phyloP scores from a whole-genome alignment of 768 basidiomycete species.

The Rubroboletus pulcherrimus region DNA sequence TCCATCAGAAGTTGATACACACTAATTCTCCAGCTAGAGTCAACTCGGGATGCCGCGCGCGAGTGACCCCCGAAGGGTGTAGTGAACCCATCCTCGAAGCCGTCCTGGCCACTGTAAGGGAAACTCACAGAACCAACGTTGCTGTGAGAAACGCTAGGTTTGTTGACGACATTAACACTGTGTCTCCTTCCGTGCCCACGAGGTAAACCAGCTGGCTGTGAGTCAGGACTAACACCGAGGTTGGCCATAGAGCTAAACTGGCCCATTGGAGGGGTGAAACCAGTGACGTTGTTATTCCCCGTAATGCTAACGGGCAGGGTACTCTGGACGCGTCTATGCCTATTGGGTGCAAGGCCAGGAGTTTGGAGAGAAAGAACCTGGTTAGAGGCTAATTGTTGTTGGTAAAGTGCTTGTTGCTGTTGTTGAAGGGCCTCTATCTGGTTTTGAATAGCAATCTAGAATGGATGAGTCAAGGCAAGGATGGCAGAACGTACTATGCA shows the following conservation, averaged over 20 bases:
- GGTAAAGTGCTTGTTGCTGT: conserved; percentile 86
- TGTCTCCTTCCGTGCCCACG: conserved; percentile 86
- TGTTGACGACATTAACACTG: conserved; percentile 89
- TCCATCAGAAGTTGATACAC: conserved; percentile 30
- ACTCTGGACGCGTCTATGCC: conserved; percentile 86
- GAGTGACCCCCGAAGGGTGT: conserved; percentile 66
- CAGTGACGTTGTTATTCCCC: conserved; percentile 37
- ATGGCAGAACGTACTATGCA: conserved; percentile 8
- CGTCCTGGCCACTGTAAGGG: conserved; percentile 53
- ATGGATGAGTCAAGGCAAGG: conserved; percentile 7
- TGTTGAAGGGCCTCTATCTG: conserved; percentile 90
- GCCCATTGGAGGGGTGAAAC: conserved; percentile 45
- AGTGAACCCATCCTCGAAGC: conserved; percentile 79
- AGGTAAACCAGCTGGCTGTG: conserved; percentile 61
- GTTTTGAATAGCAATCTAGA: conserved; percentile 80
- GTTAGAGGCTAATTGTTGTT: conserved; percentile 86
- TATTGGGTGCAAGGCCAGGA: conserved; percentile 64
- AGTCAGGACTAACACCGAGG: conserved; percentile 58
- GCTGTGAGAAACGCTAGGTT: conserved; percentile 46
- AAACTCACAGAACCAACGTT: conserved; percentile 49
- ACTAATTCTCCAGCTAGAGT: conserved; percentile 90
- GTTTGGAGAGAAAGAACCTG: conserved; percentile 79
- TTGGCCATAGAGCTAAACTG: conserved; percentile 57
- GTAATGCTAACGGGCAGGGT: conserved; percentile 61
- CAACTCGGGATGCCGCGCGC: conserved; percentile 69